Evolutionary conservation across 2,329 filamentous ascomycete genomes (phyloP).

Genomic region (Sporothrix humicola): DNA sequence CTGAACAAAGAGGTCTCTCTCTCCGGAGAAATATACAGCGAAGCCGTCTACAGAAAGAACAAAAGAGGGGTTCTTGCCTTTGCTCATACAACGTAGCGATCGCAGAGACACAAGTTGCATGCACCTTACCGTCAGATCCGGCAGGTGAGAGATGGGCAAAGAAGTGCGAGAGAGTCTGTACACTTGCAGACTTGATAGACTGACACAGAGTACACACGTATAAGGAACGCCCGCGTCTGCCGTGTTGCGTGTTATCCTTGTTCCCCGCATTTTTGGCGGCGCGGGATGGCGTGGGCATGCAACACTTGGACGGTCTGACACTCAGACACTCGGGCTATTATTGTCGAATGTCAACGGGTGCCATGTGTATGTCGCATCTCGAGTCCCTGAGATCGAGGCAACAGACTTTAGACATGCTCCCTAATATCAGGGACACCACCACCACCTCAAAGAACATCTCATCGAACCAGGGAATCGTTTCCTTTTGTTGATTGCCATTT

Average conservation of each 20-base stretch:
- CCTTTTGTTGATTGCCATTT: not conserved
- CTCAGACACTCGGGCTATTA: not conserved
- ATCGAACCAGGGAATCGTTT: not conserved
- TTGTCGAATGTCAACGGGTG: not conserved
- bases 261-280: slow-evolving; percentile 14
- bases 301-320: not conserved
- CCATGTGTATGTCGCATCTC: not conserved
- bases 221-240: not conserved
- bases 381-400: not conserved
- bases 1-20: no score
- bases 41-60: not conserved
- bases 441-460: not conserved
- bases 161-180: not conserved
- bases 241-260: slow-evolving; percentile 16
- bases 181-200: no score
- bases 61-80: not conserved
- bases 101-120: not conserved
- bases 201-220: no score
- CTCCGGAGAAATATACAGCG: no score
- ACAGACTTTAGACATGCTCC: not conserved
- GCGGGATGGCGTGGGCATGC: not conserved
- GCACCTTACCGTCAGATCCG: slow-evolving; percentile 1
- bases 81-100: slow-evolving; percentile 17
- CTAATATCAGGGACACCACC: not conserved
- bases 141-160: not conserved